phyloP scores from a whole-genome alignment of 208 protist species.

The Kentomonas sorsogonicus region DNA sequence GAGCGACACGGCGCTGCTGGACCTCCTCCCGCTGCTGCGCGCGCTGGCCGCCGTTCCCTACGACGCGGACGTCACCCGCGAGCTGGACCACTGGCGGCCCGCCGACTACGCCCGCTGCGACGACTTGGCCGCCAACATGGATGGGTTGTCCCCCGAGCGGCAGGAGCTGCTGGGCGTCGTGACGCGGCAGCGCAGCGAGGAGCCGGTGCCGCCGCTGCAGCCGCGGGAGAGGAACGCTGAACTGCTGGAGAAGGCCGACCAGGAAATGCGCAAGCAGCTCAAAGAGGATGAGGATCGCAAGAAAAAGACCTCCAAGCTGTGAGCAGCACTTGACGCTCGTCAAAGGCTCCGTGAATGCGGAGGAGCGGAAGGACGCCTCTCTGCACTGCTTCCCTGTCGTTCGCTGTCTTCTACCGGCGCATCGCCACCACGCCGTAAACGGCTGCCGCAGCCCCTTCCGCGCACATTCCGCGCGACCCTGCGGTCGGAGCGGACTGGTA shows the following conservation, averaged over 20 bases:
- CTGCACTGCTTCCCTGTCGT: too few species aligned
- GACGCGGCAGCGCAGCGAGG: not conserved
- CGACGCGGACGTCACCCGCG: conserved; percentile 38
- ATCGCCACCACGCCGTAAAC: too few species aligned
- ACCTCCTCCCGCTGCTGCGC: conserved; percentile 71
- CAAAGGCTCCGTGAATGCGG: too few species aligned
- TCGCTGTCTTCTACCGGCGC: too few species aligned
- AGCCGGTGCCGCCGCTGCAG: not conserved
- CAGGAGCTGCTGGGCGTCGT: not conserved
- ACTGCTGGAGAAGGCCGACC: not conserved
- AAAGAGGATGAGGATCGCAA: too few species aligned
- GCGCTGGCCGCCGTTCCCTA: conserved; percentile 32
- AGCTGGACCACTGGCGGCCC: conserved; percentile 79
- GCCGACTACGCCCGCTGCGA: conserved; percentile 72
- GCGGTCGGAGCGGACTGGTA: too few species aligned
- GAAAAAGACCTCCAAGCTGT: not conserved
- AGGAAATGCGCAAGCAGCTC: conserved; percentile 9
- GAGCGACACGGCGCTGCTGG: conserved; percentile 45
- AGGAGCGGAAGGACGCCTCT: too few species aligned
- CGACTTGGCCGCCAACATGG: conserved; percentile 57
- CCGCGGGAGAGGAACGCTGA: not conserved
- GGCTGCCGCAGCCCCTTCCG: too few species aligned
- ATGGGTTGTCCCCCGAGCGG: not conserved
- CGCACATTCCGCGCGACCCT: too few species aligned
- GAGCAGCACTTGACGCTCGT: not conserved